Percentiles rank a stretch among this genome's conserved stretches.
These are phyloP conservation scores for Nidula microcarpa DNA, from an alignment of 768 basidiomycete species.

Conservation along the genomic window DNA sequence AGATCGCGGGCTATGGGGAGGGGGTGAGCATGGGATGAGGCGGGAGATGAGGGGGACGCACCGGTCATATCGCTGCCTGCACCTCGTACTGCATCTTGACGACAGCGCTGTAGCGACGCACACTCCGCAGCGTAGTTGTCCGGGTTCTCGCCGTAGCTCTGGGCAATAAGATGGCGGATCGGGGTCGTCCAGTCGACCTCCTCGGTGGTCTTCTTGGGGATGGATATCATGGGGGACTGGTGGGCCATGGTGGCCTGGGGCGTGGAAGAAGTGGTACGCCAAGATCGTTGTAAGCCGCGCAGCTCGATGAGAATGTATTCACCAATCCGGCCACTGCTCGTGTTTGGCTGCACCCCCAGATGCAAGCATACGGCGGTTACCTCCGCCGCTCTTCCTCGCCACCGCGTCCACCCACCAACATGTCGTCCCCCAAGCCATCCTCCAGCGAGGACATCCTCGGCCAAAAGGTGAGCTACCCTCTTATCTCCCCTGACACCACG, in stretches of 20 bases:
- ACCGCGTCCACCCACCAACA: slow-evolving; percentile 13
- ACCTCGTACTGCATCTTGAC: slow-evolving; percentile 94
- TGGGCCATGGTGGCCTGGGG: slow-evolving; percentile 48
- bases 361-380: slow-evolving; percentile 28
- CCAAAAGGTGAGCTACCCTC: slow-evolving; percentile 65
- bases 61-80: slow-evolving; percentile 97
- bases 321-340: neutral
- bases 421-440: slow-evolving; percentile 60
- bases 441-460: slow-evolving; percentile 89
- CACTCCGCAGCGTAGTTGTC: slow-evolving; percentile 86
- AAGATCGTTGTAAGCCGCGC: too few species aligned
- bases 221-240: slow-evolving; percentile 86
- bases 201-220: slow-evolving; percentile 92
- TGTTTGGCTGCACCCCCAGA: slow-evolving; percentile 11
- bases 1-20: slow-evolving; percentile 71
- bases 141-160: slow-evolving; percentile 92
- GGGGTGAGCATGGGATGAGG: neutral
- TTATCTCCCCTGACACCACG: slow-evolving; percentile 5
- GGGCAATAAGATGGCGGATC: slow-evolving; percentile 80
- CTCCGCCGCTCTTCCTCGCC: slow-evolving; percentile 7
- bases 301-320: neutral
- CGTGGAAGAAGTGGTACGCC: slow-evolving; percentile 1
- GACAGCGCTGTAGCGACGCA: slow-evolving; percentile 79
- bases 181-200: slow-evolving; percentile 96
- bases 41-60: slow-evolving; percentile 38